A percentile compares a stretch with the other conserved stretches of the same genome.
These are phyloP conservation scores for Paracoccidioides lutzii DNA, from an alignment of 2,329 filamentous ascomycete genomes.

Conservation along the genomic window DNA sequence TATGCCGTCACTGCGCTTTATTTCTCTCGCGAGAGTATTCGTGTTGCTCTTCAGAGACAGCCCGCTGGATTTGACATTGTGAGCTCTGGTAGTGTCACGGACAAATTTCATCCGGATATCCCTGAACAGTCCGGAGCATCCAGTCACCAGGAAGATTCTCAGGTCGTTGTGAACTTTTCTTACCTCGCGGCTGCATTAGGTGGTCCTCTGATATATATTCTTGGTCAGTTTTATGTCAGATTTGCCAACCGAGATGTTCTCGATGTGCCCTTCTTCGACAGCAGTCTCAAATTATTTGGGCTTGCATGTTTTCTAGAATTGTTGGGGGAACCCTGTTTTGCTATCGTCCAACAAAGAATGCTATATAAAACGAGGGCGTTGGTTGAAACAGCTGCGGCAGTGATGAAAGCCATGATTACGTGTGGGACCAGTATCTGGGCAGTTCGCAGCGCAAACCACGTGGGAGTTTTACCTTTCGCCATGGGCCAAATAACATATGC, in stretches of 20 bases:
- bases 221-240: slow-evolving; percentile 57
- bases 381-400: slow-evolving; percentile 72
- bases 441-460: slow-evolving; percentile 36
- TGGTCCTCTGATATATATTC: slow-evolving; percentile 45
- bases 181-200: slow-evolving; percentile 66
- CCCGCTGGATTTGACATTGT: slow-evolving; percentile 17
- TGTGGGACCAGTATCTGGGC: slow-evolving; percentile 58
- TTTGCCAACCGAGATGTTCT: slow-evolving; percentile 39
- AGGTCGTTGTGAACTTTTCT: slow-evolving; percentile 77
- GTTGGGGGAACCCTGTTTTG: slow-evolving; percentile 75
- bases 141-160: slow-evolving; percentile 30
- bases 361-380: slow-evolving; percentile 66
- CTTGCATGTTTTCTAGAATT: slow-evolving; percentile 59
- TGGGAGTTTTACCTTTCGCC: slow-evolving; percentile 79
- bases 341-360: slow-evolving; percentile 69
- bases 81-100: slow-evolving; percentile 1
- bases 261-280: slow-evolving; percentile 49
- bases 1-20: slow-evolving; percentile 90
- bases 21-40: slow-evolving; percentile 80
- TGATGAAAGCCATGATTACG: slow-evolving; percentile 62
- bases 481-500: slow-evolving; percentile 74
- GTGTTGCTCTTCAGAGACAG: slow-evolving; percentile 81
- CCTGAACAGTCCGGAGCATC: slow-evolving; percentile 15
- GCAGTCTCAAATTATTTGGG: slow-evolving; percentile 43
- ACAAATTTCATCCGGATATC: slow-evolving; percentile 11